These are phyloP conservation scores for Boletus tomentosulus DNA, from an alignment of 768 basidiomycete genomes.

Conservation along the genomic window DNA sequence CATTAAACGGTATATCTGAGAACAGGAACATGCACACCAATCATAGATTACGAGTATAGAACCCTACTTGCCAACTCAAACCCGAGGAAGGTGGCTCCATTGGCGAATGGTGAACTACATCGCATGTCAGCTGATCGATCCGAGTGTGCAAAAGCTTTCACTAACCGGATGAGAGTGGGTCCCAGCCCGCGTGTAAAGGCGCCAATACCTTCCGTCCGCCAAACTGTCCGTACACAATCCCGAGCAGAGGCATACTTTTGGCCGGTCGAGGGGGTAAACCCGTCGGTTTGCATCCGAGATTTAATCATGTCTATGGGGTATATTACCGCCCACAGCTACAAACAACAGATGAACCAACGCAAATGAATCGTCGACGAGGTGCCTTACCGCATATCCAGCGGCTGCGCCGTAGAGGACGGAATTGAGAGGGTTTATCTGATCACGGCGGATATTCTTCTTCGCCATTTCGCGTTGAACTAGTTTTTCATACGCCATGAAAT, in stretches of 20 bases:
- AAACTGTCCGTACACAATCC: constrained; percentile 80
- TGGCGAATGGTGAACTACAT: constrained; percentile 86
- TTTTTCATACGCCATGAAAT: constrained; percentile 92
- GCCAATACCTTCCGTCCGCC: constrained; percentile 73
- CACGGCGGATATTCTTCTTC: constrained; percentile 64
- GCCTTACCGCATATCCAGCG: constrained; percentile 84
- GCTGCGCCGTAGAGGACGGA: constrained; percentile 86
- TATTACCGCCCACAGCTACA: constrained; percentile 83
- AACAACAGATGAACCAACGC: constrained; percentile 8
- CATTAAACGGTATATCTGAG: background rate
- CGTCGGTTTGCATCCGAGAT: constrained; percentile 94
- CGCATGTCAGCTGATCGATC: constrained; percentile 6
- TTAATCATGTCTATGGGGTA: constrained; percentile 98
- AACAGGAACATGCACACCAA: background rate
- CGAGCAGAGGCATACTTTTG: constrained; percentile 80
- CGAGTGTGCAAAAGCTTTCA: constrained; percentile 11
- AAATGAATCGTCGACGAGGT: constrained; percentile 8
- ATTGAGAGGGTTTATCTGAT: constrained; percentile 73
- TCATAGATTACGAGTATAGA: constrained; percentile 39
- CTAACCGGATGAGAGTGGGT: constrained; percentile 87
- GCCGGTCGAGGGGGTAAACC: constrained; percentile 67
- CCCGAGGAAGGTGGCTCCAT: constrained; percentile 94
- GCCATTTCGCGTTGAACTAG: constrained; percentile 83
- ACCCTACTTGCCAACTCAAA: constrained; percentile 88
- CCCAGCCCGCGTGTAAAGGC: constrained; percentile 91